Base-by-base conservation (phyloP, 495 filamentous ascomycete species). In the Chaetomium tenue region DNA sequence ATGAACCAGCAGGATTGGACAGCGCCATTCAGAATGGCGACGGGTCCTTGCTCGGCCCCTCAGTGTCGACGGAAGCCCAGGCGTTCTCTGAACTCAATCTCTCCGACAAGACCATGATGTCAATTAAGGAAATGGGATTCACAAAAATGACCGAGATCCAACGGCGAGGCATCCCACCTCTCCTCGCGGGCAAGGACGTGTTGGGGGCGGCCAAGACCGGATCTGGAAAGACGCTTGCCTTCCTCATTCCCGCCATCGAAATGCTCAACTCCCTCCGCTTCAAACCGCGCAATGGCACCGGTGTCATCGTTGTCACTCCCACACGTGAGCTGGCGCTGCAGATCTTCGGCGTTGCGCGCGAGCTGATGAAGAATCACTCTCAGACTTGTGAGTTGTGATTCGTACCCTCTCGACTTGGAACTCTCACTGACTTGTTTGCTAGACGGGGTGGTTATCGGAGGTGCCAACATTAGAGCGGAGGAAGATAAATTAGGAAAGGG, bases 81-180 rank as follows among this genome's bases (percentile, higher is more conserved):
- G 71, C 73, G 44, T 98, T 98, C 73, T 75, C 85, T 20, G 91
- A 97, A 58, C 83, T 98, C 66, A 90, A 90, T 44, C 82, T 98
- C 7, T 94, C 91, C 2, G 86, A 89, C 47, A 92, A 89, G 75
- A 97, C 92, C 2, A 88, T 91, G 81, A 85, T 90, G 76, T 93
- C 90, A 13, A 93, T 98, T 63, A 81, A 87, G 58, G 91, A 88
- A 23, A 96, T 98, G 92, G 88, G 88, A 6, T 97, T 97, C 74
- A 87, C 90, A 71, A 91, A 84, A 20, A 96, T 98, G 94, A 98
- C 94, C 1, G 92, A 96, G 74, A 97, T 98, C 65, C 94, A 98
- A 74, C 85, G 87, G 63, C 83, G 90, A 65, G 90, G 88, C 7
- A 96, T 97, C 48, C 93, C 94, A 3, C 91, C 93, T 7, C 77